phyloP scores from a whole-genome alignment of 805 yeast genomes.

The Candida khao-thaluensis region DNA sequence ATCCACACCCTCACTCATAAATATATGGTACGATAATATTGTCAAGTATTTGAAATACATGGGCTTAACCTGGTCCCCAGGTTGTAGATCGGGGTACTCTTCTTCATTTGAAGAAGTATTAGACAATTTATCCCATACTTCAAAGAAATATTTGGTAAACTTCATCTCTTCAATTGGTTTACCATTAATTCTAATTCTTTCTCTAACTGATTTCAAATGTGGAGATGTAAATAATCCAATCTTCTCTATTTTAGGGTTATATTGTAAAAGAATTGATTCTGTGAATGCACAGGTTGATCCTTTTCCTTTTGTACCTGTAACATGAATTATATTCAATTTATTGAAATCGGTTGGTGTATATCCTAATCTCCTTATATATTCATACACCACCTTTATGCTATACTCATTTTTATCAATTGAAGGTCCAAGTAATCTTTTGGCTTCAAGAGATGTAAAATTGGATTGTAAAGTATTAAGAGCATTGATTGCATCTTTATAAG shows the following conservation, averaged over 20 bases:
- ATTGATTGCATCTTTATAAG: slow-evolving; percentile 69
- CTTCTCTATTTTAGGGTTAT: slow-evolving; percentile 46
- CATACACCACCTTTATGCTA: slow-evolving; percentile 77
- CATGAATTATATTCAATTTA: slow-evolving; percentile 76
- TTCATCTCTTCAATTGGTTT: slow-evolving; percentile 74
- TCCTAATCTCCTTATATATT: slow-evolving; percentile 39
- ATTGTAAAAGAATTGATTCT: slow-evolving; percentile 73
- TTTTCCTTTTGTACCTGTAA: slow-evolving; percentile 98
- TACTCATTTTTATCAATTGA: slow-evolving; percentile 56
- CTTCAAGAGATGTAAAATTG: slow-evolving; percentile 86
- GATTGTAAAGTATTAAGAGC: slow-evolving; percentile 87
- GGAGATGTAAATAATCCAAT: slow-evolving; percentile 96
- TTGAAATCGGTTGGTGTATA: slow-evolving; percentile 62
- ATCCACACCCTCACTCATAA: slow-evolving; percentile 83
- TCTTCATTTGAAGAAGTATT: slow-evolving; percentile 52
- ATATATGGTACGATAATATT: slow-evolving; percentile 84
- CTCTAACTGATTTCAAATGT: slow-evolving; percentile 89
- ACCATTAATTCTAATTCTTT: slow-evolving; percentile 86
- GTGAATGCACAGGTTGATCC: slow-evolving; percentile 97
- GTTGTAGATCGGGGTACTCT: slow-evolving; percentile 62
- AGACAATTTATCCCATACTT: slow-evolving; percentile 84
- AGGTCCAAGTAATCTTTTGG: slow-evolving; percentile 66
- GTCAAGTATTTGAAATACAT: slow-evolving; percentile 92
- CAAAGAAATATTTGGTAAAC: slow-evolving; percentile 88
- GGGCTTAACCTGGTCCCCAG: slow-evolving; percentile 74